Conservation (phyloP, 805 yeast genomes). For the Kodamaea leandrae region DNA sequence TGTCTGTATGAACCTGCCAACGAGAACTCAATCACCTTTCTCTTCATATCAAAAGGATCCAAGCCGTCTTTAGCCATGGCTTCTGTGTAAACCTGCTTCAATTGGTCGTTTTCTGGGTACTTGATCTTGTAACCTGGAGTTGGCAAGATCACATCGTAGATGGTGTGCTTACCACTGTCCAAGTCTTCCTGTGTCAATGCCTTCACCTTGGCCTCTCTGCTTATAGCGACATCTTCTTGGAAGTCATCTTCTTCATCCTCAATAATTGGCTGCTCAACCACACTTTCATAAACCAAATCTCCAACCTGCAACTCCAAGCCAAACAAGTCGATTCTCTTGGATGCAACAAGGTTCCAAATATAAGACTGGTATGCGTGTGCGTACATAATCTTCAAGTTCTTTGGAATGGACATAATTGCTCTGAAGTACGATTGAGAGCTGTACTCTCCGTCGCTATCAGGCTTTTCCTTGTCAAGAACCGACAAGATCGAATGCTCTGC, state of each 20-base stretch:
- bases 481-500: slow-evolving; percentile 79
- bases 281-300: slow-evolving; percentile 62
- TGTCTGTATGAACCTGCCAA: slow-evolving; percentile 86
- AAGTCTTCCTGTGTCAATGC: slow-evolving; percentile 75
- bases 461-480: slow-evolving; percentile 52
- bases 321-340: slow-evolving; percentile 66
- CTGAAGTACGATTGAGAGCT: slow-evolving; percentile 59
- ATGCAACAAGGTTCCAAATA: slow-evolving; percentile 87
- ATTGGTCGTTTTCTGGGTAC: slow-evolving; percentile 69
- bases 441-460: slow-evolving; percentile 43
- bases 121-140: slow-evolving; percentile 92
- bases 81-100: slow-evolving; percentile 60
- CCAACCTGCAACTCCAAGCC: slow-evolving; percentile 76
- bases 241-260: slow-evolving; percentile 41
- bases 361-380: slow-evolving; percentile 97
- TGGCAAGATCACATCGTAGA: slow-evolving; percentile 89
- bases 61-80: slow-evolving; percentile 79
- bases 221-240: slow-evolving; percentile 68
- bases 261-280: slow-evolving; percentile 7
- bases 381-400: slow-evolving; percentile 90
- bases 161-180: slow-evolving; percentile 52
- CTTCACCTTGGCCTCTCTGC: slow-evolving; percentile 62
- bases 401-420: slow-evolving; percentile 85
- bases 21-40: slow-evolving; percentile 85
- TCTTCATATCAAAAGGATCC: slow-evolving; percentile 80